Percentiles rank a stretch among this genome's conserved stretches.
phyloP scores from a whole-genome alignment of 208 protist genomes.

The Wallacemonas sp. region DNA sequence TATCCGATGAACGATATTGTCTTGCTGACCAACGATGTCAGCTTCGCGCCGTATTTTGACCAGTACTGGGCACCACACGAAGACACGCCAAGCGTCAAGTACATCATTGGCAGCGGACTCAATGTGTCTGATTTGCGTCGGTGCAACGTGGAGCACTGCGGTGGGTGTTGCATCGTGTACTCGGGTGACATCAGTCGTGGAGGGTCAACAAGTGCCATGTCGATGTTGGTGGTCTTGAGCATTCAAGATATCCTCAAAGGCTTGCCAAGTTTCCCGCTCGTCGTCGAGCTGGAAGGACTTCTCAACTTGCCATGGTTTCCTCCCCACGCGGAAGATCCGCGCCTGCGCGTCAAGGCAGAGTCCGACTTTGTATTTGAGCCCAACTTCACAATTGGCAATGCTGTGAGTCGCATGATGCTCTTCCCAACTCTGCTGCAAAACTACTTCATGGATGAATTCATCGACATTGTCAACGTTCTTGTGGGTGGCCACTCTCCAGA shows the following conservation, averaged over 20 bases:
- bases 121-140: slow-evolving; percentile 66
- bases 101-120: slow-evolving; percentile 71
- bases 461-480: slow-evolving; percentile 79
- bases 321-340: slow-evolving; percentile 59
- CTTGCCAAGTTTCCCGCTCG: slow-evolving; percentile 64
- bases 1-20: slow-evolving; percentile 76
- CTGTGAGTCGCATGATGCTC: slow-evolving; percentile 78
- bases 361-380: slow-evolving; percentile 83
- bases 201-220: slow-evolving; percentile 78
- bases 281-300: slow-evolving; percentile 77
- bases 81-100: slow-evolving; percentile 46
- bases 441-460: slow-evolving; percentile 85
- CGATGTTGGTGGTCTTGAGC: slow-evolving; percentile 74
- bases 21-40: slow-evolving; percentile 71
- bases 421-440: slow-evolving; percentile 63
- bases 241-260: slow-evolving; percentile 70
- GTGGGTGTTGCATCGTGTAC: slow-evolving; percentile 72
- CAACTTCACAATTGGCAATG: slow-evolving; percentile 84
- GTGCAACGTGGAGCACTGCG: slow-evolving; percentile 72
- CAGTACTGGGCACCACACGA: slow-evolving; percentile 42
- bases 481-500: slow-evolving; percentile 63
- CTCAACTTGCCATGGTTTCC: slow-evolving; percentile 75
- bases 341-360: slow-evolving; percentile 59
- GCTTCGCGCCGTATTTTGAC: slow-evolving; percentile 75
- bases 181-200: slow-evolving; percentile 69